Conservation (phyloP, 345 rosid genomes). For the Gossypium stocksii region DNA sequence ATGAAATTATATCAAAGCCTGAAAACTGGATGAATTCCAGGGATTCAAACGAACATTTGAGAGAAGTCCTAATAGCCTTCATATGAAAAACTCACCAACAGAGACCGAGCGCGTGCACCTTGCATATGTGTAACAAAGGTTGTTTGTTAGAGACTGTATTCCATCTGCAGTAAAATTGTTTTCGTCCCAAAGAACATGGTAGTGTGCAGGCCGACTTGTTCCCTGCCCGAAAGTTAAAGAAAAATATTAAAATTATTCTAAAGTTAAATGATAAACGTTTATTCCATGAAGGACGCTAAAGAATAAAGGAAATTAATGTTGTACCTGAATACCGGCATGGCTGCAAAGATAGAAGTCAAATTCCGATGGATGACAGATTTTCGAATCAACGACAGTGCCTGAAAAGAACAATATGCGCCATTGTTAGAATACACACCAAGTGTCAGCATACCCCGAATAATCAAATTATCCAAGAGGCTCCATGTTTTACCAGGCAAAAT, state of each 20-base stretch:
- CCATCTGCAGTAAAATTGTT: conserved; percentile 97
- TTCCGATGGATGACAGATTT: conserved; percentile 95
- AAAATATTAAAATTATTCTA: not conserved
- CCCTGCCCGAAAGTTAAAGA: conserved; percentile 43
- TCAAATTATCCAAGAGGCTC: not conserved
- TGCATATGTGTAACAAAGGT: conserved; percentile 98
- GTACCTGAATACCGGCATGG: conserved; percentile 98
- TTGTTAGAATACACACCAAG: not conserved
- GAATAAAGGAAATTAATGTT: not conserved
- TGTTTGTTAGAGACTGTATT: conserved; percentile 92
- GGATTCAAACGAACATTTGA: too few species aligned
- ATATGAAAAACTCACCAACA: conserved; percentile 49
- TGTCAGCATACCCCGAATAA: not conserved
- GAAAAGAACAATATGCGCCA: not conserved
- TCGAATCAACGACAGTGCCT: conserved; percentile 96
- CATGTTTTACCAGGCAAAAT: conserved; percentile 69
- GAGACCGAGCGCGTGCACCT: conserved; percentile 97
- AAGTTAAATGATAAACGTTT: not conserved
- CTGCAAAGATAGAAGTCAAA: conserved; percentile 98
- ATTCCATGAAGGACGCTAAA: not conserved
- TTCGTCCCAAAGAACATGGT: conserved; percentile 99
- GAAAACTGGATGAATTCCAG: too few species aligned
- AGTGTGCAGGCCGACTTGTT: conserved; percentile 99
- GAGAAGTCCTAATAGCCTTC: too few species aligned
- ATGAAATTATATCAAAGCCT: too few species aligned